Evolutionary conservation across 768 basidiomycete genomes (phyloP), one percentile per base, ranked within the genome.

Genomic region (Boletus insuetus): DNA sequence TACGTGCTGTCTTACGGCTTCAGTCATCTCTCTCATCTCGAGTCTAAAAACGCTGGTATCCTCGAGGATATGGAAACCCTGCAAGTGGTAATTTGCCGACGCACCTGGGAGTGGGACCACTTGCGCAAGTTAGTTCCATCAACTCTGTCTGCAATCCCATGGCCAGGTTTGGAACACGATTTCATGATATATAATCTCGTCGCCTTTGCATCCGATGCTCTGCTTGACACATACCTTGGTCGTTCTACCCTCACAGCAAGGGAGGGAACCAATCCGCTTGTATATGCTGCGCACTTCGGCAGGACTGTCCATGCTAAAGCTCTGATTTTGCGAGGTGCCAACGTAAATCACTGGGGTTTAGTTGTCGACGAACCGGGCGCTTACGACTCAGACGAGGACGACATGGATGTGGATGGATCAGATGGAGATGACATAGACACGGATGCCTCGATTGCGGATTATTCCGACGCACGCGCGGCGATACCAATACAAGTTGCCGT

Each of bases 1-100:
- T 63, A 63, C 11, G 53, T 63, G 3, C 51, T 63, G 11, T 55
- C 61, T 0, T 1, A 55, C 26, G 59, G 58, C 0, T 55, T 60
- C 6, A 40, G 6, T n/a, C 59, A 60, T 20, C 59, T 60, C 6
- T 19, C 42, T 11, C 20, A 48, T 31, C 48, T 60, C 1, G 42
- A 16, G 8, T 5, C 19, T 4, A 35, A 6, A 0, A 34, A 44
- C 0, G 14, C 6, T 2, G 10, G 20, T 2, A 47, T 63, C 6
- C 9, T 63, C 4, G 7, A 11, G 3, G 61, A 59, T 1, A 47
- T 63, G 6, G 4, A 39, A 16, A 29, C 10, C 1, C 39, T 63
- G 0, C 58, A 50, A 39, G 0, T 0, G 0, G 12, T 17, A 7
- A 56, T 56, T 46, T 2, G 0, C 20, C 32, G 12, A 49, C 32